Conservation (phyloP, 768 basidiomycete species). For the Lactifluus piperatus region DNA sequence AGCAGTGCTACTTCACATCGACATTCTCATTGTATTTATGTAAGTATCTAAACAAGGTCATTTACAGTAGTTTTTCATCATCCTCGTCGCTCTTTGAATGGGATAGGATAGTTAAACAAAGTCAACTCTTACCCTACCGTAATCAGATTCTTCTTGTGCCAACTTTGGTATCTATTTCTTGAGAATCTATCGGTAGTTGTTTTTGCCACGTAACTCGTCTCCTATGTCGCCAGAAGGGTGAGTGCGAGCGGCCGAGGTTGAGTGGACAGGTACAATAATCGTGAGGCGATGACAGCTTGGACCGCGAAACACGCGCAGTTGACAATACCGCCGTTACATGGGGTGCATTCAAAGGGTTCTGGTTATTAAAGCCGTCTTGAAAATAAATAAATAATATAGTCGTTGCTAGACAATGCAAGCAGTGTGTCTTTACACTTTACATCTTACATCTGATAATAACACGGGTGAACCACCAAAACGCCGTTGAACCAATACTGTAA, state of each 20-base stretch:
- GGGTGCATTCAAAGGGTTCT: not conserved
- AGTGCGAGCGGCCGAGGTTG: not conserved
- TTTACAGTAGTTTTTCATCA: not conserved
- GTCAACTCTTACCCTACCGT: not conserved
- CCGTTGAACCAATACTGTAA: not conserved
- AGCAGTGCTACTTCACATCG: not conserved
- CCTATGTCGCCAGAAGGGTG: not conserved
- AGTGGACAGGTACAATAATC: not conserved
- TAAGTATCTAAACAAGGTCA: conserved; percentile 3
- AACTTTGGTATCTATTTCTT: not conserved
- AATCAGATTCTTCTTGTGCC: not conserved
- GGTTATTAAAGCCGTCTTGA: not conserved
- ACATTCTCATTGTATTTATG: conserved; percentile 5
- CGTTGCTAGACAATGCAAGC: not conserved
- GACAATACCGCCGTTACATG: not conserved
- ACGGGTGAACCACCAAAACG: not conserved
- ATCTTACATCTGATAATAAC: no score
- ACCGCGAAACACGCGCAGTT: not conserved
- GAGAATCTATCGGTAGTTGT: not conserved
- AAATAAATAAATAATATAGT: not conserved
- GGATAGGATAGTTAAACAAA: not conserved
- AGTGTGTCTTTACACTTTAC: not conserved
- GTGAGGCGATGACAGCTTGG: not conserved
- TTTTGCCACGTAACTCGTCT: not conserved
- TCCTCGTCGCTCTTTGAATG: not conserved